Evolutionary conservation across 495 filamentous ascomycete genomes (phyloP).

Genomic region (Aspergillus nanangensis): DNA sequence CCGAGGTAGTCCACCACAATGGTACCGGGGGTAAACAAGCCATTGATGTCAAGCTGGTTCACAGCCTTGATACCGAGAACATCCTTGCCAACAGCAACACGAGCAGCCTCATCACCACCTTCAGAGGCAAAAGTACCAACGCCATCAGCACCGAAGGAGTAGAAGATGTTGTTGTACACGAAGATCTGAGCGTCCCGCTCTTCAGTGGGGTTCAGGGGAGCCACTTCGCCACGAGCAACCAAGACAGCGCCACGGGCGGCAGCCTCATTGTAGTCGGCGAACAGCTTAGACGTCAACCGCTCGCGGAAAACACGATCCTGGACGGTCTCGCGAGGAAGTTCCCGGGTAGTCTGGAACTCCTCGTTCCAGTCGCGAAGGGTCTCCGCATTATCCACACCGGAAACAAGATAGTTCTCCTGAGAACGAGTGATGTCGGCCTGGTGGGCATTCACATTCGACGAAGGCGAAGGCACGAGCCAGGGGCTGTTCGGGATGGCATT

Average conservation of each 20-base stretch:
- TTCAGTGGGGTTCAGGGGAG: slow-evolving; percentile 96
- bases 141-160: slow-evolving; percentile 96
- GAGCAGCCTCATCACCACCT: slow-evolving; percentile 94
- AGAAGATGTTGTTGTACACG: slow-evolving; percentile 99
- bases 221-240: slow-evolving; percentile 88
- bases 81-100: slow-evolving; percentile 96
- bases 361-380: slow-evolving; percentile 98
- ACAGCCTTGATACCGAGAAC: slow-evolving; percentile 89
- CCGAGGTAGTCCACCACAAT: slow-evolving; percentile 96
- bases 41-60: slow-evolving; percentile 93
- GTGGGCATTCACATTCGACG: slow-evolving; percentile 62
- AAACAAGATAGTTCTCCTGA: slow-evolving; percentile 87
- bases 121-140: slow-evolving; percentile 95
- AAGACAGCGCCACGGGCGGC: slow-evolving; percentile 90
- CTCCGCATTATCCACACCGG: slow-evolving; percentile 88
- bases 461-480: slow-evolving; percentile 75
- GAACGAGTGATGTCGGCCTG: slow-evolving; percentile 79
- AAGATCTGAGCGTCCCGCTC: slow-evolving; percentile 93
- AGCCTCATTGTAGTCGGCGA: slow-evolving; percentile 95
- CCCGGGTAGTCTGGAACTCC: slow-evolving; percentile 94
- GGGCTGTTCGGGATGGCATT: slow-evolving; percentile 89
- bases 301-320: slow-evolving; percentile 97
- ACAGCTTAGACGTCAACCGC: slow-evolving; percentile 87
- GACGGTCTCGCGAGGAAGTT: slow-evolving; percentile 85
- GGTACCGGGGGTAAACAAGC: slow-evolving; percentile 91